Base-by-base conservation (phyloP, 805 yeast species). In the Kodamaea kaohsiungensis region DNA sequence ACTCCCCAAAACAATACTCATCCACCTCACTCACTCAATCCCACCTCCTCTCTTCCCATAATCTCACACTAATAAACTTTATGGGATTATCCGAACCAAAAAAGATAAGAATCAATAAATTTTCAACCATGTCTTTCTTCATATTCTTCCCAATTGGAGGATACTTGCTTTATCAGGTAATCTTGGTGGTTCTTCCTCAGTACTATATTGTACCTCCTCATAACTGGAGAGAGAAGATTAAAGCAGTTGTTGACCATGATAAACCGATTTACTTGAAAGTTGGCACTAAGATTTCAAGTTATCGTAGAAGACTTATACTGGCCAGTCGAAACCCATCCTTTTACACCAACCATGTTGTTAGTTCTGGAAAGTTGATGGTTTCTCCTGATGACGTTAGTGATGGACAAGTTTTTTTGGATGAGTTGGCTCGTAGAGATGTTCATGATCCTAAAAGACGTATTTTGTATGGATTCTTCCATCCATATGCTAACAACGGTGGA, bases 401-500 rank as follows among this genome's bases (percentile, higher is more conserved):
- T 13, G 56, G 62, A 25, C 54, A 59, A 40, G 52, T 40, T 22
- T 73, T 73, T 57, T 48, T 67, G 46, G 57, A 59, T 7, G 60
- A 56, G 15, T 67, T 69, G 72, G 60, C 58, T 46, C 65, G 68
- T 7, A 62, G 78, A 39, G 72, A 66, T 50, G 67, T 68, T 1
- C 57, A 64, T 1, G 82, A 78, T 60, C 67, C 72, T 1, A 54
- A 59, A 13, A 65, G 89, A 25, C 67, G 64, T 42, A 60, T 77
- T 8, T 68, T 90, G 9, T 87, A 76, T 66, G 99, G 98, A 5
- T 92, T 88, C 64, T 91, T 95, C 75, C 99, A 95, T 71, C 99
- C 99, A 0, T 89, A 87, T 62, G 91, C 97, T 59, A 89, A 89
- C 66, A 96, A 97, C 40, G 97, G 96, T 46, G 99, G 99, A 16